A percentile compares a stretch with the other conserved stretches of the same genome.
phyloP scores from a whole-genome alignment of 202 grass and related monocot species.

The Brachypodium distachyon region DNA sequence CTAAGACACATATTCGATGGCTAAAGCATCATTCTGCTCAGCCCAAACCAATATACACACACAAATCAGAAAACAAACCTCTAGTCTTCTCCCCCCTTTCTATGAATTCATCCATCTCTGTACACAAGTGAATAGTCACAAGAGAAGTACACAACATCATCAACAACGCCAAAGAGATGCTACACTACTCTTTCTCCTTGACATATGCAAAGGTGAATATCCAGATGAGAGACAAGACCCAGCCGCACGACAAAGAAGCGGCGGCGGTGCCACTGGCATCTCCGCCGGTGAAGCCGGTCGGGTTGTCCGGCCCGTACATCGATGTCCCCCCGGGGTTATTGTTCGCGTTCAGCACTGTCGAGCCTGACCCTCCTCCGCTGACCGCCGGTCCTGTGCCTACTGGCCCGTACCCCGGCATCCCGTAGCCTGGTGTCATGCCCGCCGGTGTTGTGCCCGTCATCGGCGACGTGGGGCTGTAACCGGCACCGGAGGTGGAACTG shows the following conservation, averaged over 20 bases:
- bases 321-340: conserved; percentile 52
- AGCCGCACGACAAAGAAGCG: conserved; percentile 18
- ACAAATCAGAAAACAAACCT: conserved; percentile 21
- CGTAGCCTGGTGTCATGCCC: background rate
- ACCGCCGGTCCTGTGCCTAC: background rate
- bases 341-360: conserved; percentile 58
- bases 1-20: conserved; percentile 7
- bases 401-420: background rate
- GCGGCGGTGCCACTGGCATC: background rate
- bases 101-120: conserved; percentile 14
- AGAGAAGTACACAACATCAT: background rate
- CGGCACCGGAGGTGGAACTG: conserved; percentile 34
- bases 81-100: conserved; percentile 12
- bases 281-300: conserved; percentile 25
- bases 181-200: conserved; percentile 36
- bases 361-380: conserved; percentile 28
- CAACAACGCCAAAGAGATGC: background rate
- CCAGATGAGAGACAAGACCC: conserved; percentile 31
- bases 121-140: conserved; percentile 11
- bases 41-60: background rate
- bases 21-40: conserved; percentile 11
- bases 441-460: conserved; percentile 15
- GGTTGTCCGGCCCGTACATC: conserved; percentile 47
- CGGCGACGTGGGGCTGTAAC: conserved; percentile 43
- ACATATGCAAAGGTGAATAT: conserved; percentile 31